Base-by-base conservation (phyloP, 257 asterid genomes). In the Fraxinus americana region DNA sequence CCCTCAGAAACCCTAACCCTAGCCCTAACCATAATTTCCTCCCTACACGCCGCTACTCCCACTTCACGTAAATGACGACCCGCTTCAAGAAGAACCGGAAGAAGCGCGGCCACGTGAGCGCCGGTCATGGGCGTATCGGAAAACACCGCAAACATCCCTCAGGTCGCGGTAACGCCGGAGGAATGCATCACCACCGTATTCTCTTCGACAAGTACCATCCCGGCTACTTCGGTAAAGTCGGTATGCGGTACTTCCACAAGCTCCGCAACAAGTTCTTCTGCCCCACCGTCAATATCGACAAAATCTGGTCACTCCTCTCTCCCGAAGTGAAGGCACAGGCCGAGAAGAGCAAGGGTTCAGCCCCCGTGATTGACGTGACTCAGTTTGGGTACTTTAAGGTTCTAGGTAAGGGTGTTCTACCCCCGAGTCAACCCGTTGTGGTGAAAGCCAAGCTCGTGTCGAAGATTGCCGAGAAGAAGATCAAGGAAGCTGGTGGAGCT, bases 61-160 rank as follows among this genome's bases (percentile, higher is more conserved):
- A 14, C 71, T n/a, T 14, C 38, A 68, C 35, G 61, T 36, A 63
- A 76, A 91, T 91, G 96, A 91, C 96, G 11, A 91, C 96, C 39
- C 77, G 91, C 10, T 84, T 88, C 80, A 91, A 87, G 96, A 91
- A 91, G 90, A 86, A 89, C 75, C 85, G 96, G 77, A 89, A 91
- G 96, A 91, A 91, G 96, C 80, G 96, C 2, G 96, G 96, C 79
- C 96, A 91, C 82, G 96, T 91, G 45, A 87, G 92, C 82, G 96
- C 96, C 75, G 96, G 96, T 0, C 96, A 91, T 65, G 96, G 96
- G 0, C 96, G 96, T 78, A 80, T 91, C 75, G 96, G 96, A 0
- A 91, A 91, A 73, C 96, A 90, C 84, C 87, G 93, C 74, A 90
- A 90, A 91, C 96, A 90, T 63, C 96, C 96, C n/a, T 91, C 91